These are phyloP conservation scores for Cercospora zeina DNA, from an alignment of 2,329 filamentous ascomycete genomes.

Conservation along the genomic window DNA sequence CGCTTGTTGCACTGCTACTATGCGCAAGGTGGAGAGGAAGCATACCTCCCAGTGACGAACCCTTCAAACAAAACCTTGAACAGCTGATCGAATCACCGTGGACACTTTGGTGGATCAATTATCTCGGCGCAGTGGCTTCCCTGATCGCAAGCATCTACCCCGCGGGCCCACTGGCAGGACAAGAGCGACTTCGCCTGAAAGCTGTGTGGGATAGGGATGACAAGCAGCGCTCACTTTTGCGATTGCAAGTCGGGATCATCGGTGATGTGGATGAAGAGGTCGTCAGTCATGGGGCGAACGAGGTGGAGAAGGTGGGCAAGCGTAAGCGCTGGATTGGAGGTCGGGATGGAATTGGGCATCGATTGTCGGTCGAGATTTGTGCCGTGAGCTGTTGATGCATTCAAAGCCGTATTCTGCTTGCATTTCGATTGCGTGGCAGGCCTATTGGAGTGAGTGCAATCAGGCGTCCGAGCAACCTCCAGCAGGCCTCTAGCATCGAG, in stretches of 20 bases:
- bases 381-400: neutral
- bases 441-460: too few species aligned
- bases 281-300: constrained; percentile 44
- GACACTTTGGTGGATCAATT: constrained; percentile 65
- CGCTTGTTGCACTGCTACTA: constrained; percentile 68
- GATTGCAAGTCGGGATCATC: constrained; percentile 46
- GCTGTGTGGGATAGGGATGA: constrained; percentile 47
- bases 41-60: constrained; percentile 58
- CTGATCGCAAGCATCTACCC: constrained; percentile 63
- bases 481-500: neutral
- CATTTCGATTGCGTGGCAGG: too few species aligned
- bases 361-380: constrained; percentile 40
- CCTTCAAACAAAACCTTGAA: constrained; percentile 57
- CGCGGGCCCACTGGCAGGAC: constrained; percentile 52
- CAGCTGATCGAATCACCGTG: constrained; percentile 54
- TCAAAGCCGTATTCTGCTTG: neutral
- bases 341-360: constrained; percentile 46
- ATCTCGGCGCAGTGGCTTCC: constrained; percentile 61
- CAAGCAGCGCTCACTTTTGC: constrained; percentile 48
- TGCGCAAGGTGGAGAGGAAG: constrained; percentile 73
- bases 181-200: constrained; percentile 46
- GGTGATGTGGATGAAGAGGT: constrained; percentile 46
- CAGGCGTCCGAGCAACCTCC: too few species aligned
- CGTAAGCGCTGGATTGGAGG: constrained; percentile 57
- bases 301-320: constrained; percentile 60